A percentile compares a stretch with the other conserved stretches of the same genome.
phyloP scores from a whole-genome alignment of 352 stramenopile species.

The Globisporangium cystogenes region DNA sequence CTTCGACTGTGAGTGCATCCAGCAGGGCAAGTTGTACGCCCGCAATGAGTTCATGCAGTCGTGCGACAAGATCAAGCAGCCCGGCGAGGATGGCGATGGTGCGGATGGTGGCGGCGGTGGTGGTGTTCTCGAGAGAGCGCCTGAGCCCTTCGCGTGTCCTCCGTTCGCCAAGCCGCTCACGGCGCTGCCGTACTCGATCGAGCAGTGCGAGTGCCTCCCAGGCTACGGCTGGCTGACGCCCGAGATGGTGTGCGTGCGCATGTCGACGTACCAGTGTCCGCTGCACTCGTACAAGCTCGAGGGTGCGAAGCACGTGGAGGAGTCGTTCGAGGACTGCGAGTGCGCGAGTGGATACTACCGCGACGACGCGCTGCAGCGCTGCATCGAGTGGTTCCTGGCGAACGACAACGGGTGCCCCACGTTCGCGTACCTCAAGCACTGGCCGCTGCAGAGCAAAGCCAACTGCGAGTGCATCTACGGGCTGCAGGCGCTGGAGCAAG shows the following conservation, averaged over 20 bases:
- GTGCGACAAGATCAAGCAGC: slow-evolving; percentile 27
- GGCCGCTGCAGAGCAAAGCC: slow-evolving; percentile 66
- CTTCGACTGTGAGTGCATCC: slow-evolving; percentile 67
- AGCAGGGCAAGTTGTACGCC: slow-evolving; percentile 25
- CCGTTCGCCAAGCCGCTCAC: slow-evolving; percentile 53
- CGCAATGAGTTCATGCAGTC: slow-evolving; percentile 57
- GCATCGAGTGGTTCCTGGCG: slow-evolving; percentile 60
- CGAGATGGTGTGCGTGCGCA: slow-evolving; percentile 54
- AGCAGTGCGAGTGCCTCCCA: slow-evolving; percentile 72
- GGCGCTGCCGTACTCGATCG: slow-evolving; percentile 48
- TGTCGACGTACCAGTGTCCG: slow-evolving; percentile 58
- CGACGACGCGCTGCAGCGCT: slow-evolving; percentile 40
- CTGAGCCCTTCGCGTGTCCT: slow-evolving; percentile 40
- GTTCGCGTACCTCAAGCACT: slow-evolving; percentile 57
- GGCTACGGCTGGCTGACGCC: slow-evolving; percentile 70
- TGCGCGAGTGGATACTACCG: slow-evolving; percentile 69
- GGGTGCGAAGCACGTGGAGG: slow-evolving; percentile 28
- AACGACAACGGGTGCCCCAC: slow-evolving; percentile 61
- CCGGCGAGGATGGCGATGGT: slow-evolving; percentile 10
- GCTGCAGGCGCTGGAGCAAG: background rate
- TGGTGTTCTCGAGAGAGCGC: background rate
- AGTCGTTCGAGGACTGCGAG: slow-evolving; percentile 54
- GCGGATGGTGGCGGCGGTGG: background rate
- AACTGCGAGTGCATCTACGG: slow-evolving; percentile 77
- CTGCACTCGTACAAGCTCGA: slow-evolving; percentile 43